Evolutionary conservation across 1,284 basidiomycete species (phyloP).

Genomic region (Cutaneotrichosporon sp.): DNA sequence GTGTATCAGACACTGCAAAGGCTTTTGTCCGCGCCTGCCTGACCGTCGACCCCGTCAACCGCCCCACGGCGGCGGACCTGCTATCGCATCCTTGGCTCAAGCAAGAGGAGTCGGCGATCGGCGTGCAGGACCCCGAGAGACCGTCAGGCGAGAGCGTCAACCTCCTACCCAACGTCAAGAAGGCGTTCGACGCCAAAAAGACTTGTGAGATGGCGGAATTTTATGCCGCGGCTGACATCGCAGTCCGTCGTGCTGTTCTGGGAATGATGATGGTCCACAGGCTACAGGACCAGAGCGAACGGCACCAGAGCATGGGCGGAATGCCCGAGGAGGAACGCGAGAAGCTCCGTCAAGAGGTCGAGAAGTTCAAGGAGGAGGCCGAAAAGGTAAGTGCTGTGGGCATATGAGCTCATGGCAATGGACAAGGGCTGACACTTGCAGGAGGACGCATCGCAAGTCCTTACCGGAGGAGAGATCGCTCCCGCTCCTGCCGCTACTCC

Average conservation of each 20-base stretch:
- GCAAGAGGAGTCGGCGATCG: slow-evolving; percentile 40
- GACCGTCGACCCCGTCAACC: slow-evolving; percentile 69
- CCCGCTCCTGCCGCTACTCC: neutral
- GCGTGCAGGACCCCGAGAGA: slow-evolving; percentile 59
- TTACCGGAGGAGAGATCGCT: slow-evolving; percentile 2
- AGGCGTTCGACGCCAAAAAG: slow-evolving; percentile 78
- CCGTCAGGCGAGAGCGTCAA: slow-evolving; percentile 64
- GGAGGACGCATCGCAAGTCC: slow-evolving; percentile 37
- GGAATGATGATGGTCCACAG: slow-evolving; percentile 78
- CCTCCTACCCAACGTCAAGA: slow-evolving; percentile 80
- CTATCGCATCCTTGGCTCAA: slow-evolving; percentile 74
- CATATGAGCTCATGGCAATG: neutral
- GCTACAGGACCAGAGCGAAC: slow-evolving; percentile 52
- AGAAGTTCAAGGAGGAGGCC: slow-evolving; percentile 72
- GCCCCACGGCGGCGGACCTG: slow-evolving; percentile 70
- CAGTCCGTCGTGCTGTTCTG: slow-evolving; percentile 80
- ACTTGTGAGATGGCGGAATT: slow-evolving; percentile 61
- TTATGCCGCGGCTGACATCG: neutral
- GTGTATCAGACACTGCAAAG: slow-evolving; percentile 72
- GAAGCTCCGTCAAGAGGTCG: slow-evolving; percentile 60
- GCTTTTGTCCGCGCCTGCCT: slow-evolving; percentile 76
- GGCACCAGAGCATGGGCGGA: slow-evolving; percentile 52
- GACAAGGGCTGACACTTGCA: slow-evolving; percentile 9
- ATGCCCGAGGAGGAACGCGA: slow-evolving; percentile 52
- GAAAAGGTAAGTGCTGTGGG: slow-evolving; percentile 55